Percentiles rank a stretch among this genome's conserved stretches.
These are phyloP conservation scores for Alternaria conjuncta DNA, from an alignment of 2,329 filamentous ascomycete species.

Conservation along the genomic window DNA sequence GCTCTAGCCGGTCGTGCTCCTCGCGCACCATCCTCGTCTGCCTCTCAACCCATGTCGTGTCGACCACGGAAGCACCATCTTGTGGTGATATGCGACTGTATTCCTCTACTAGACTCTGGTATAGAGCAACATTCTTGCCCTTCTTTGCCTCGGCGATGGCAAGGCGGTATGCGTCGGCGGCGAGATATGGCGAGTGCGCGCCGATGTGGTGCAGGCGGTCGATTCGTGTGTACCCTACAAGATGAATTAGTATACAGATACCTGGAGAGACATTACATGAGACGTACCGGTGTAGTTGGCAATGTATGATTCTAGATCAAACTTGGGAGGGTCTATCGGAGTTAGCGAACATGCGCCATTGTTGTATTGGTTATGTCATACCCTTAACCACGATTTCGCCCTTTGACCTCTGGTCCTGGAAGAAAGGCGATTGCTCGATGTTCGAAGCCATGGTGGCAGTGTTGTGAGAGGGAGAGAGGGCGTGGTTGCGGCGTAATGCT, in stretches of 20 bases:
- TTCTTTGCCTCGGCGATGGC: conserved; percentile 78
- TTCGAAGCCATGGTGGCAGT: conserved; percentile 38
- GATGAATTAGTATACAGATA: background rate
- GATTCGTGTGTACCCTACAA: conserved; percentile 76
- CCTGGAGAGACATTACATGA: background rate
- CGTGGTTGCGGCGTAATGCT: conserved; percentile 19
- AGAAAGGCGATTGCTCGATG: conserved; percentile 46
- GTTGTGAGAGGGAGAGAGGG: background rate
- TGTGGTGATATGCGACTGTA: conserved; percentile 68
- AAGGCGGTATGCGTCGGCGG: conserved; percentile 78
- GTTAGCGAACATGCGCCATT: conserved; percentile 21
- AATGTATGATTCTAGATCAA: conserved; percentile 91
- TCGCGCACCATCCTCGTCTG: conserved; percentile 70
- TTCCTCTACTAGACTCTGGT: conserved; percentile 70
- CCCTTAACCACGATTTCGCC: conserved; percentile 43
- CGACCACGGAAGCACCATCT: conserved; percentile 71
- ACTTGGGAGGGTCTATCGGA: conserved; percentile 74
- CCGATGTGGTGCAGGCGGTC: conserved; percentile 85
- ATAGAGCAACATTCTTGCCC: conserved; percentile 75
- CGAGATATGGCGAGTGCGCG: conserved; percentile 74
- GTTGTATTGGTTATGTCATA: conserved; percentile 12
- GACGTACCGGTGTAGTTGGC: conserved; percentile 80
- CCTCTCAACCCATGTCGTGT: conserved; percentile 76
- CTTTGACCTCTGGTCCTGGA: conserved; percentile 36
- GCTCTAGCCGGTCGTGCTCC: conserved; percentile 78